A percentile compares a stretch with the other conserved stretches of the same genome.
Conservation (phyloP, 257 asterid genomes). For the Nicotiana paniculata region DNA sequence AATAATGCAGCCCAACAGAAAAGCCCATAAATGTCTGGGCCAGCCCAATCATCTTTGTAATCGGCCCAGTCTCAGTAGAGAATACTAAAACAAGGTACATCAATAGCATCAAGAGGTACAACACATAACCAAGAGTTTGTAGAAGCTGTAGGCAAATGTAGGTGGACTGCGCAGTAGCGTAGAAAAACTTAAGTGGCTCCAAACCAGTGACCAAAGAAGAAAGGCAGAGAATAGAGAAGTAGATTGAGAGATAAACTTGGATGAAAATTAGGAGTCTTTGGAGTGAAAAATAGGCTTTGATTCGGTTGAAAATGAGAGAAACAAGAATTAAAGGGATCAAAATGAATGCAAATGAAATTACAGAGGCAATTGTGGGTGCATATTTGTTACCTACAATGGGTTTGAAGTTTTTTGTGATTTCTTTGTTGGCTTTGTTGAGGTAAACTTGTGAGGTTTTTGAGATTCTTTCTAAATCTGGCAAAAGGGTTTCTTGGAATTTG, state of each 20-base stretch:
- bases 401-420: constrained; percentile 67
- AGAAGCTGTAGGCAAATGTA: constrained; percentile 66
- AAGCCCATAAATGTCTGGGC: constrained; percentile 87
- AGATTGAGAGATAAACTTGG: constrained; percentile 75
- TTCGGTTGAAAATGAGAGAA: constrained; percentile 56
- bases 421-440: constrained; percentile 61
- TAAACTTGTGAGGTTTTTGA: constrained; percentile 63
- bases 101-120: constrained; percentile 79
- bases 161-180: constrained; percentile 81
- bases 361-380: constrained; percentile 64
- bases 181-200: constrained; percentile 79
- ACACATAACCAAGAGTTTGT: constrained; percentile 61
- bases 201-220: constrained; percentile 70
- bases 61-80: constrained; percentile 61
- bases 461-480: constrained; percentile 74
- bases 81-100: constrained; percentile 78
- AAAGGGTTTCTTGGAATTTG: constrained; percentile 63
- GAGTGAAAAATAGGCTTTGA: constrained; percentile 79
- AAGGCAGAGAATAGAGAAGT: constrained; percentile 69
- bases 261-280: constrained; percentile 72
- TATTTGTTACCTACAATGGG: constrained; percentile 81
- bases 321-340: constrained; percentile 66
- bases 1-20: constrained; percentile 85
- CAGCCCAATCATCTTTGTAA: constrained; percentile 57
- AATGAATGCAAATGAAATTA: constrained; percentile 62